These are phyloP conservation scores for Talaromyces sp. DNA, from an alignment of 2,329 filamentous ascomycete species.

Conservation along the genomic window DNA sequence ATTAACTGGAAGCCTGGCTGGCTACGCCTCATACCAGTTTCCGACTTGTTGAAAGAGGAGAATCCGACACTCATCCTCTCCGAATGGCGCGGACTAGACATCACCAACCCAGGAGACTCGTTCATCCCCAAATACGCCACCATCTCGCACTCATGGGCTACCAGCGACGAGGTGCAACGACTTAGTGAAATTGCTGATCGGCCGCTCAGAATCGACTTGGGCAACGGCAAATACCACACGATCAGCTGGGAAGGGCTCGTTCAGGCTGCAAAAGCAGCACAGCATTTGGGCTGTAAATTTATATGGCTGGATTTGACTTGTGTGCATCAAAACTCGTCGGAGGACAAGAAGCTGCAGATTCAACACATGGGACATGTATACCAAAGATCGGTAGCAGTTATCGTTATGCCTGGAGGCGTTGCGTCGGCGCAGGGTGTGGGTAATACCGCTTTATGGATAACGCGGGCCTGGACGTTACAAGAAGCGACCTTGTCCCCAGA, in stretches of 20 bases:
- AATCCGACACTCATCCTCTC: conserved; percentile 3
- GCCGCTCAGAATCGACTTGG: conserved; percentile 1
- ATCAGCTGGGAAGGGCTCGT: conserved; percentile 10
- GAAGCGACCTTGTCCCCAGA: conserved; percentile 7
- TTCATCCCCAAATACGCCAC: conserved; percentile 10
- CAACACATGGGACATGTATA: conserved; percentile 12
- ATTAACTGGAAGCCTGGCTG: background rate
- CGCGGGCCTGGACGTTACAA: conserved; percentile 13
- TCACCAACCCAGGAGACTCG: background rate
- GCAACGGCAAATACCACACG: background rate
- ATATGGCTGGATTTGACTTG: conserved; percentile 9
- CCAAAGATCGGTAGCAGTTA: background rate
- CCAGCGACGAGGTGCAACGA: conserved; percentile 5
- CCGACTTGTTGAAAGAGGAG: background rate
- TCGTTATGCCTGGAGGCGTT: conserved; percentile 13
- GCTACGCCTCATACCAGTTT: conserved; percentile 7
- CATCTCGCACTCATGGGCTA: conserved; percentile 10
- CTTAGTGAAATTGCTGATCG: conserved; percentile 2
- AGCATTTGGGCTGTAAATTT: background rate
- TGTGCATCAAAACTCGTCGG: conserved; percentile 4
- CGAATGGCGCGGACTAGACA: conserved; percentile 8
- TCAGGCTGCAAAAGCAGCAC: conserved; percentile 8
- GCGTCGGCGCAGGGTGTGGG: background rate
- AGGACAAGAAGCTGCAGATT: conserved; percentile 11
- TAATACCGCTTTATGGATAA: conserved; percentile 8